Evolutionary conservation across 1,284 basidiomycete species (phyloP), one percentile per base, ranked within the genome.

Genomic region (Schizophyllum amplum): DNA sequence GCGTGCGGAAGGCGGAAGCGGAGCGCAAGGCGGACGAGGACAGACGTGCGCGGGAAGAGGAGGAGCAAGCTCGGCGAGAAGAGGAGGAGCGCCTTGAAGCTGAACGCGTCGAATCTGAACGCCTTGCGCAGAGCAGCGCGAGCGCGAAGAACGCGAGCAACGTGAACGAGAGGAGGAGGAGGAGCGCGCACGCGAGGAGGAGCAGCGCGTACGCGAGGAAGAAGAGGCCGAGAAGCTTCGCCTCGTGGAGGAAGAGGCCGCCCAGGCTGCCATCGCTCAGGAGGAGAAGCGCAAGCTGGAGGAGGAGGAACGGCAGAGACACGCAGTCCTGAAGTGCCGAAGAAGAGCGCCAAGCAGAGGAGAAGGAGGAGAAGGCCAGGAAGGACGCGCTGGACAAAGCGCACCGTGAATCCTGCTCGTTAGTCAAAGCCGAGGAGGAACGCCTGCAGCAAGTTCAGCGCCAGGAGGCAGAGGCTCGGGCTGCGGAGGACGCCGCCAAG

Each of bases 321-420:
- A 42, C 33, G 11, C 33, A 17, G 13, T 9, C 33, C 13, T 9
- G 33, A 42, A 17, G n/a, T n/a, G n/a, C n/a, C n/a, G 33, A 42
- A 4, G 33, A 42, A 42, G 33, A 42, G 17, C 33, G 33, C 33
- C 33, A 13, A 17, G 33, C 33, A 55, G 54, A 58, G 55, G 55
- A 57, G 47, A 53, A 47, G 52, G 58, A 56, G 47, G 52, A 52
- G 27, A 54, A 55, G 7, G 33, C 33, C 13, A 42, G 17, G 33
- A 42, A 17, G 33, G 33, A 42, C 17, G 33, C 33, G 7, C 13
- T 13, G 33, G 33, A 42, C 13, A 42, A 42, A 17, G 33, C 33
- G 17, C 11, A 17, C 13, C 4, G 11, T 17, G 33, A 42, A 42
- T 9, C 33, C 11, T 9, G 17, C 11, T 9, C 33, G 33, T n/a